Percentiles rank a stretch among this genome's conserved stretches.
These are phyloP conservation scores for Suhomyces emberorum DNA, from an alignment of 805 yeast genomes.

Conservation along the genomic window DNA sequence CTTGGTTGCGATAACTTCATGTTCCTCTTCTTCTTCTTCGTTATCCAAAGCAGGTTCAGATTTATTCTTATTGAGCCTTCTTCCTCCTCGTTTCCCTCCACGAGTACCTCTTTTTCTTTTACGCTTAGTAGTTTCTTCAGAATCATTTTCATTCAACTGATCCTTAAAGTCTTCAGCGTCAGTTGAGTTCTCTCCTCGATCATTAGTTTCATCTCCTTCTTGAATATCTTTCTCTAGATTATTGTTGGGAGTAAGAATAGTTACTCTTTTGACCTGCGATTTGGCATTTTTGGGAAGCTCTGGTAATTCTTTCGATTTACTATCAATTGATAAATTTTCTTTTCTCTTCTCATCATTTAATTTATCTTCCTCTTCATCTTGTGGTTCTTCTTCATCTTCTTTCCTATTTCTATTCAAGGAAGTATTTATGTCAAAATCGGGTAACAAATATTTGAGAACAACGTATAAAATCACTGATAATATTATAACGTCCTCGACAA, in stretches of 20 bases:
- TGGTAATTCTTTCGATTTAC: constrained; percentile 1
- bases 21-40: constrained; percentile 10
- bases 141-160: constrained; percentile 17
- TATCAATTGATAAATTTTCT: background rate
- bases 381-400: background rate
- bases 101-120: constrained; percentile 81
- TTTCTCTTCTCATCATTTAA: background rate
- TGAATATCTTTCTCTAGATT: constrained; percentile 10
- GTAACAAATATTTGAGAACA: background rate
- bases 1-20: constrained; percentile 22
- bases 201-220: constrained; percentile 2
- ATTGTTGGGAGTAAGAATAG: constrained; percentile 18
- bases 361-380: background rate
- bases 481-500: constrained; percentile 50
- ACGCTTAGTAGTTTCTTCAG: constrained; percentile 32
- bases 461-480: constrained; percentile 19
- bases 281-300: background rate
- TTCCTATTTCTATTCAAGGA: background rate
- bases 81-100: constrained; percentile 65
- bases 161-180: background rate
- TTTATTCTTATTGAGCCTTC: constrained; percentile 34
- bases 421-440: background rate
- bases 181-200: background rate
- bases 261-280: constrained; percentile 17
- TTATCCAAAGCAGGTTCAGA: constrained; percentile 14